phyloP scores from a whole-genome alignment of 2,329 filamentous ascomycete genomes.

The Xylaria sp. region DNA sequence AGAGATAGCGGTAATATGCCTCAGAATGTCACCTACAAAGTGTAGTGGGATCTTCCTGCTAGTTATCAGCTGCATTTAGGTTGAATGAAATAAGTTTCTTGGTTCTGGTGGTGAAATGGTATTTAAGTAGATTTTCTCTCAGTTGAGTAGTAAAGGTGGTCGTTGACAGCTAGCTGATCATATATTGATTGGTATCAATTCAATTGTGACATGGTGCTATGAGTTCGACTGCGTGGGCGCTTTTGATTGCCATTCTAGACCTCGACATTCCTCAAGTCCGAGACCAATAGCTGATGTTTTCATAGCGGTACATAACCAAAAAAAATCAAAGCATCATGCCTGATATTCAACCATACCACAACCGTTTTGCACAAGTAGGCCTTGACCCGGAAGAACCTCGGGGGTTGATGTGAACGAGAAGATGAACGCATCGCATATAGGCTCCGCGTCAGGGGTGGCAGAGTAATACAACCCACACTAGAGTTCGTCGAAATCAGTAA shows the following conservation, averaged over 20 bases:
- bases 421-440: conserved; percentile 36
- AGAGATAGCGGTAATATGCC: too few relatives aligned
- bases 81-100: too few relatives aligned
- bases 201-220: too few relatives aligned
- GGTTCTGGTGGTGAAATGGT: too few relatives aligned
- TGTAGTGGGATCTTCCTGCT: too few relatives aligned
- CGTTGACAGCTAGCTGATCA: too few relatives aligned
- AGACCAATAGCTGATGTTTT: not conserved
- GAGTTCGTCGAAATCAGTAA: too few relatives aligned
- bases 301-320: not conserved
- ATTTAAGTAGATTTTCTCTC: too few relatives aligned
- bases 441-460: conserved; percentile 22
- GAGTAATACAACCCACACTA: conserved; percentile 39
- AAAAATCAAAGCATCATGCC: not conserved
- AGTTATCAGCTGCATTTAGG: too few relatives aligned
- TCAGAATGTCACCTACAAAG: too few relatives aligned
- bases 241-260: not conserved
- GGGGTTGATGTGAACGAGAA: conserved; percentile 39
- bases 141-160: too few relatives aligned
- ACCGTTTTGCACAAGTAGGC: conserved; percentile 37
- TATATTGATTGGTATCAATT: too few relatives aligned
- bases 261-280: not conserved
- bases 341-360: conserved; percentile 31
- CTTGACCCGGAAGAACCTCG: conserved; percentile 36
- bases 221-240: not conserved